Conservation (phyloP, 1,139 yeast species). For the Debaryomyces udenii region DNA sequence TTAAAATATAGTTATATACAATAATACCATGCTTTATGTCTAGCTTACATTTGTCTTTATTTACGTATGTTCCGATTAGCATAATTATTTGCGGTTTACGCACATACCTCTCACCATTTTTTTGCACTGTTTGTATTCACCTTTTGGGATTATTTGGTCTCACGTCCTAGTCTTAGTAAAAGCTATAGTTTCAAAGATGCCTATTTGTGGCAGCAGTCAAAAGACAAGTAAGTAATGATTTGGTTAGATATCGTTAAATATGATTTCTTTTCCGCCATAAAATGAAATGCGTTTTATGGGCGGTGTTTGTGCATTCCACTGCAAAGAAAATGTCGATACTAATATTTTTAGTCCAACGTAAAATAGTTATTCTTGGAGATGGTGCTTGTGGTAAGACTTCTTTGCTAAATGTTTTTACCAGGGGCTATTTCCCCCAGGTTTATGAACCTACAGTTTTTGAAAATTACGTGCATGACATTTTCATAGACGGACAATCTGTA, state of each 20-base stretch:
- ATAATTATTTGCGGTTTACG: neutral
- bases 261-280: too few relatives aligned
- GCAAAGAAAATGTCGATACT: constrained; percentile 4
- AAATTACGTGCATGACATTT: constrained; percentile 95
- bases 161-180: neutral
- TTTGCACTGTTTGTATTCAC: constrained; percentile 5
- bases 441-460: constrained; percentile 98
- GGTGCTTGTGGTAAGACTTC: constrained; percentile 73
- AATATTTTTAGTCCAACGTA: constrained; percentile 63
- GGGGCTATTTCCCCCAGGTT: constrained; percentile 98
- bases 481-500: constrained; percentile 91
- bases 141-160: neutral
- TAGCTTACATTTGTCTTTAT: too few relatives aligned
- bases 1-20: too few relatives aligned
- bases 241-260: too few relatives aligned
- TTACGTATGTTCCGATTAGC: too few relatives aligned
- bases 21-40: too few relatives aligned
- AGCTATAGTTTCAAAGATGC: constrained; percentile 41
- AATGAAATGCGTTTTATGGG: too few relatives aligned
- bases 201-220: constrained; percentile 69
- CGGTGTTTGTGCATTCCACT: too few relatives aligned
- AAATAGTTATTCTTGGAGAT: constrained; percentile 94
- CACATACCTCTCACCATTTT: constrained; percentile 1
- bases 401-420: constrained; percentile 87
- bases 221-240: constrained; percentile 54